Conservation (phyloP, 208 protist species). For the Trypanosoma melophagium region DNA sequence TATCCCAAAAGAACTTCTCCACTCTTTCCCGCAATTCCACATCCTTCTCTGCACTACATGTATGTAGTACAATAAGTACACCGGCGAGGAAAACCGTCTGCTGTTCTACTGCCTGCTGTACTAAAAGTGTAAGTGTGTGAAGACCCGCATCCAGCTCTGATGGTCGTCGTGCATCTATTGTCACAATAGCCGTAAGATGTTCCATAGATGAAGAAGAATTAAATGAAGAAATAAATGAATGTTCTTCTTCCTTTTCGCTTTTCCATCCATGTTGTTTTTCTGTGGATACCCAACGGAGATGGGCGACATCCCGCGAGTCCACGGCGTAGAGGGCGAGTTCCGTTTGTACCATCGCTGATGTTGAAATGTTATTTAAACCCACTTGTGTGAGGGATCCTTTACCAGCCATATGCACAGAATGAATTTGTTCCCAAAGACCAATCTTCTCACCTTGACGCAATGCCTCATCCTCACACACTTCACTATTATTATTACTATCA, state of each 20-base stretch:
- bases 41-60: constrained; percentile 5
- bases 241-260: neutral
- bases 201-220: no score
- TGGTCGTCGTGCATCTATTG: constrained; percentile 11
- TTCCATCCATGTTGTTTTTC: neutral
- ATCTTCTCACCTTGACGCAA: constrained; percentile 6
- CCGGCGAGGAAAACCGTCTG: constrained; percentile 19
- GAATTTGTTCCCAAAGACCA: constrained; percentile 26
- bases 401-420: constrained; percentile 3
- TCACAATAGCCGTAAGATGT: constrained; percentile 23
- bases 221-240: no score
- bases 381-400: neutral
- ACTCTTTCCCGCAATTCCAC: neutral
- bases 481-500: neutral
- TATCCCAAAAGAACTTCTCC: constrained; percentile 22
- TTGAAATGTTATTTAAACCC: no score
- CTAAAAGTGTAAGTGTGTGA: constrained; percentile 10
- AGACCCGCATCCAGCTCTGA: constrained; percentile 19
- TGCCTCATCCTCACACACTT: constrained; percentile 3
- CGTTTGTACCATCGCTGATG: constrained; percentile 2
- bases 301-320: constrained; percentile 14
- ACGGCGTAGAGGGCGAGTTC: constrained; percentile 23
- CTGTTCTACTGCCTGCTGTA: constrained; percentile 9
- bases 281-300: constrained; percentile 2
- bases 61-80: constrained; percentile 24